Evolutionary conservation across 2,329 filamentous ascomycete species (phyloP), one percentile per base, ranked within the genome.

Genomic region (Sclerotinia subarctica): DNA sequence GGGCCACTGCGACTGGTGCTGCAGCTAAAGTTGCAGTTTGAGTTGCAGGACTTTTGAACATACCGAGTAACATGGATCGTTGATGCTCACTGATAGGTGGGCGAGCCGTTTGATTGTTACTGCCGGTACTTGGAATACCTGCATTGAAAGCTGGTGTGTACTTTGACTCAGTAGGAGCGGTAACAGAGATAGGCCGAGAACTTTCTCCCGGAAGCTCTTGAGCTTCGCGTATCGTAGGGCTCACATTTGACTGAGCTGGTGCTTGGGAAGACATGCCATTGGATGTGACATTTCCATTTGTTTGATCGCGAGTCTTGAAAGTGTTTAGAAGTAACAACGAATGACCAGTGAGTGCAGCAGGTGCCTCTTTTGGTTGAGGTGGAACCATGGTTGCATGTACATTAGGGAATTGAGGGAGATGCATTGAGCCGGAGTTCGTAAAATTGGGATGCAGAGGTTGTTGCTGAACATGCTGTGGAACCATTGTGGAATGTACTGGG

Each of bases 311-410:
- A 49, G 58, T 71, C 62, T 77, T 83, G 74, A 84, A 83, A 1
- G 80, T 80, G 70, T 81, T 81, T 29, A 83, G 77, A 21, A 84
- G 77, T 13, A 79, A 77, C 71, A 82, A 76, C 4, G 81, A 82
- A 62, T 82, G 80, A 13, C 78, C 79, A 47, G 77, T 81, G 15
- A 84, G 76, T 42, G 78, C 74, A 51, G 74, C 72, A 24, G 72
- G 71, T 26, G 70, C 63, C 46, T 73, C 70, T 32, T 73, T 73
- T 44, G 68, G 69, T 5, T 67, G 64, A 10, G 68, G 67, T n/a
- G 75, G 71, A 49, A 74, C 68, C 69, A 75, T 74, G 57, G 74
- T 71, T 24, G 73, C 71, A 68, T 75, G 74, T 11, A 74, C 59
- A 24, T 71, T 69, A 24, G 74, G 71, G 60, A 76, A 76, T 67